phyloP scores from a whole-genome alignment of 257 asterid genomes.

The Scutellaria galericulata region DNA sequence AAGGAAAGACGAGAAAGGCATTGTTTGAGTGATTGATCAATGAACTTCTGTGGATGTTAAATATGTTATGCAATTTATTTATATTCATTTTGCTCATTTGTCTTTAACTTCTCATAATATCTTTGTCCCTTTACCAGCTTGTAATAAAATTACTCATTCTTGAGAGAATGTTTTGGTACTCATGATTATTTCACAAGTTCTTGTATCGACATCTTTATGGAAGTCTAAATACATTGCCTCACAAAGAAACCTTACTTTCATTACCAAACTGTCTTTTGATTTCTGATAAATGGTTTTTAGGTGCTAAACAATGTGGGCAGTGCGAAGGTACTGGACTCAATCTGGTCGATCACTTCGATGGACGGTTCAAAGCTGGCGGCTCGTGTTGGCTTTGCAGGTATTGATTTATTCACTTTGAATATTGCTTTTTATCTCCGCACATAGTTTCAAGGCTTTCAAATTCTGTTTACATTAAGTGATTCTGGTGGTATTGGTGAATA shows the following conservation, averaged over 20 bases:
- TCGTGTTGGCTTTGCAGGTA: slow-evolving; percentile 98
- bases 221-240: too few relatives aligned
- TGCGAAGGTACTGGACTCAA: slow-evolving; percentile 78
- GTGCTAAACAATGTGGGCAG: slow-evolving; percentile 64
- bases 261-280: neutral
- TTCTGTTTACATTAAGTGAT: too few relatives aligned
- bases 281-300: slow-evolving; percentile 40
- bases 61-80: neutral
- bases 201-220: too few relatives aligned
- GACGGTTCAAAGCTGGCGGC: slow-evolving; percentile 86
- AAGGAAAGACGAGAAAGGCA: neutral
- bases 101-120: too few relatives aligned
- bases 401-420: neutral
- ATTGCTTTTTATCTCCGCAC: neutral
- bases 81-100: too few relatives aligned
- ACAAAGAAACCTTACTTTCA: too few relatives aligned
- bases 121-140: too few relatives aligned
- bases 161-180: too few relatives aligned
- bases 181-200: too few relatives aligned
- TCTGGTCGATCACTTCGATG: slow-evolving; percentile 80
- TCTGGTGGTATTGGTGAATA: too few relatives aligned
- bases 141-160: too few relatives aligned
- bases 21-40: neutral
- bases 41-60: neutral
- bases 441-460: neutral